A percentile compares a stretch with the other conserved stretches of the same genome.
Conservation (phyloP, 2,329 filamentous ascomycete genomes). For the Trichoderma asperellum region DNA sequence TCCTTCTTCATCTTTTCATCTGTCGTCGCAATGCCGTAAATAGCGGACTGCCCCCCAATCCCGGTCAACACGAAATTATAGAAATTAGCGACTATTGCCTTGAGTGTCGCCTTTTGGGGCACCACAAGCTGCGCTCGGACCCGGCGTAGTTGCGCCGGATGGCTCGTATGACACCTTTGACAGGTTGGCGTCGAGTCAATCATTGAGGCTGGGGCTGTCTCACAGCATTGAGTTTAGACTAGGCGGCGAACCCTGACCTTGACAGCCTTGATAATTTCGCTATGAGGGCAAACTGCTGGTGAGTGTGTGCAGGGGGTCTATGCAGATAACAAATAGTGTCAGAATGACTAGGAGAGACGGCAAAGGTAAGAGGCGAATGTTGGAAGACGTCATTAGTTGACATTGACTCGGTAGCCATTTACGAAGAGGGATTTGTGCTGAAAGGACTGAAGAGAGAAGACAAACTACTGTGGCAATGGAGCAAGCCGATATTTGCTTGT, state of each 20-base stretch:
- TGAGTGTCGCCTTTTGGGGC: not conserved
- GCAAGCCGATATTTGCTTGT: not conserved
- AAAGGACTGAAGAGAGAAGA: not conserved
- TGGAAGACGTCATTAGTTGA: not conserved
- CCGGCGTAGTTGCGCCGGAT: not conserved
- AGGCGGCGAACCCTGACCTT: not conserved
- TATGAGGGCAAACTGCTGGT: not conserved
- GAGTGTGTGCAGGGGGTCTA: not conserved
- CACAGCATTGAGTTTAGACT: slow-evolving; percentile 2
- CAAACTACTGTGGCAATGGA: not conserved
- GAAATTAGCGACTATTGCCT: slow-evolving; percentile 12
- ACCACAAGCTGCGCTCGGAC: not conserved
- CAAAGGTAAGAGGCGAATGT: not conserved
- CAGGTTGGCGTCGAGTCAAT: slow-evolving; percentile 12
- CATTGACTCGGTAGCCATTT: not conserved
- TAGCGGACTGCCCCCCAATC: not conserved
- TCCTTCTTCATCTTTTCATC: not conserved
- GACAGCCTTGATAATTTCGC: not conserved
- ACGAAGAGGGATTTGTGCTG: not conserved
- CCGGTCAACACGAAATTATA: not conserved
- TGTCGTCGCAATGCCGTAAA: not conserved
- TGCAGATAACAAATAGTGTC: not conserved
- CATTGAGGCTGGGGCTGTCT: not conserved
- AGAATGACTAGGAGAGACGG: not conserved
- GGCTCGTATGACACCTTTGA: slow-evolving; percentile 9